phyloP scores from a whole-genome alignment of 2,329 filamentous ascomycete species.

The Botrytis porri region DNA sequence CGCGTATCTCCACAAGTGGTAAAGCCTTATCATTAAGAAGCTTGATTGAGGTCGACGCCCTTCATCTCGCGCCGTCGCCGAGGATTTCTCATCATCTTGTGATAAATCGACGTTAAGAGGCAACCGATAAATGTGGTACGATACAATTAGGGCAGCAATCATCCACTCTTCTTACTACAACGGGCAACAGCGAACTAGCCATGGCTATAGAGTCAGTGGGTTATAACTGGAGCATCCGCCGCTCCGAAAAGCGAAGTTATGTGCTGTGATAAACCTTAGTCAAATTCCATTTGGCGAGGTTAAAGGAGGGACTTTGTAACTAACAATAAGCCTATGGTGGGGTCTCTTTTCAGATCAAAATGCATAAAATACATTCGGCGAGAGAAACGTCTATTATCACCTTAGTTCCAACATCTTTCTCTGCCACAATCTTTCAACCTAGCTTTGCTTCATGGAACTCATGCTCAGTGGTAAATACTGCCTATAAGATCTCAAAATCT shows the following conservation, averaged over 20 bases:
- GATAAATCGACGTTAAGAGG: too few species aligned
- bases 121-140: not conserved
- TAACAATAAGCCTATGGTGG: not conserved
- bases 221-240: not conserved
- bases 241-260: not conserved
- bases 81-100: too few species aligned
- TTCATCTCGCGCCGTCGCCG: too few species aligned
- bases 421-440: not conserved
- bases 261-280: not conserved
- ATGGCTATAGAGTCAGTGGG: not conserved
- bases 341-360: not conserved
- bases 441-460: not conserved
- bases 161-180: not conserved
- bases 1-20: too few species aligned
- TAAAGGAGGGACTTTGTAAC: not conserved
- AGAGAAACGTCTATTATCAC: not conserved
- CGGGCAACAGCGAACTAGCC: not conserved
- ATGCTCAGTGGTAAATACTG: not conserved
- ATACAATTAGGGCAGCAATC: not conserved
- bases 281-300: not conserved
- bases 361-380: not conserved
- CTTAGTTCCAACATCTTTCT: not conserved
- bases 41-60: too few species aligned
- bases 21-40: too few species aligned
- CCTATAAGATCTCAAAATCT: not conserved